Evolutionary conservation across 257 asterid genomes (phyloP).

Genomic region (Scutellaria barbata): DNA sequence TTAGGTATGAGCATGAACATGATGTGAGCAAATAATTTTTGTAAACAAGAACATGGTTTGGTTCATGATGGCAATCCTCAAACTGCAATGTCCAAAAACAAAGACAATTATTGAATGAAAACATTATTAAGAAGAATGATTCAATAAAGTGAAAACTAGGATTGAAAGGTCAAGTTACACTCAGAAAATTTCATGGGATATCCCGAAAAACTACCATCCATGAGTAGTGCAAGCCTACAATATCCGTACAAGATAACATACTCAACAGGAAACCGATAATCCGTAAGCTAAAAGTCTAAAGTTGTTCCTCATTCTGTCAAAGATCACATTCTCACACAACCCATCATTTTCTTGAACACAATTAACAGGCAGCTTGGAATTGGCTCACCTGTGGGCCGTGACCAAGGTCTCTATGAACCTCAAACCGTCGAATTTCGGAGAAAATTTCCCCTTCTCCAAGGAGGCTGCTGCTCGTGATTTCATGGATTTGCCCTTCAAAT

Average conservation of each 20-base stretch:
- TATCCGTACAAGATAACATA: background rate
- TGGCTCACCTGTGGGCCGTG: conserved; percentile 61
- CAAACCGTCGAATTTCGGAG: conserved; percentile 63
- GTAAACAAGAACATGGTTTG: background rate
- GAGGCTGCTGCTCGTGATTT: conserved; percentile 5
- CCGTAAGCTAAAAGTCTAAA: background rate
- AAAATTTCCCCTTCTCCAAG: conserved; percentile 40
- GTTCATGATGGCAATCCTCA: background rate
- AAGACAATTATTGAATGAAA: background rate
- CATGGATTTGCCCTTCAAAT: conserved; percentile 35
- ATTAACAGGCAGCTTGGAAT: background rate
- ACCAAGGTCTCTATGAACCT: conserved; percentile 67
- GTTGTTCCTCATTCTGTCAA: background rate
- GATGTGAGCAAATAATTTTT: background rate
- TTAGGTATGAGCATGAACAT: background rate
- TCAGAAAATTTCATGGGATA: conserved; percentile 30
- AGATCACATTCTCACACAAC: conserved; percentile 3
- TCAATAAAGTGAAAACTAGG: background rate
- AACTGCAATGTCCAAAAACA: background rate
- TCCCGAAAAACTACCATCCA: conserved; percentile 43
- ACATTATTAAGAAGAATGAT: background rate
- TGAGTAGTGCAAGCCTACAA: conserved; percentile 23
- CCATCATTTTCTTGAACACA: conserved; percentile 15
- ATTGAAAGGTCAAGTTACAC: background rate
- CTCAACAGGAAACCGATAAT: background rate